Conservation (phyloP, 2,329 filamentous ascomycete species). For the Penicillium sp. region DNA sequence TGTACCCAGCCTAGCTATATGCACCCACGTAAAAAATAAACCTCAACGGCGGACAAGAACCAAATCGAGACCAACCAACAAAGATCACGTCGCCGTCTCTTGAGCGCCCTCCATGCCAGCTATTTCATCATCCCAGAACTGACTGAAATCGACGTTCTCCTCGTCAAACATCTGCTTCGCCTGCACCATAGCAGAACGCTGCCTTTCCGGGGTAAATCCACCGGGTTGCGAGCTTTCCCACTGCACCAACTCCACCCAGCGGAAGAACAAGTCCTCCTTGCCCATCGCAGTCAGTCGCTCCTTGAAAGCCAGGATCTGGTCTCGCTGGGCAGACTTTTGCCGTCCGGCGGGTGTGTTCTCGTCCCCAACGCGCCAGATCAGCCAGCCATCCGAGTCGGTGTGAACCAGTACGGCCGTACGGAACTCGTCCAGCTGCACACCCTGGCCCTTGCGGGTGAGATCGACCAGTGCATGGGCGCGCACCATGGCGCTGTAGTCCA, state of each 20-base stretch:
- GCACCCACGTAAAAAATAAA: background rate
- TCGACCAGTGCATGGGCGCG: conserved; percentile 70
- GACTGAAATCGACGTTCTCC: conserved; percentile 79
- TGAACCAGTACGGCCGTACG: conserved; percentile 70
- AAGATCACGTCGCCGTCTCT: conserved; percentile 7
- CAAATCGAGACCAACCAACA: background rate
- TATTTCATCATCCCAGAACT: conserved; percentile 69
- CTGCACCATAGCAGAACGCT: conserved; percentile 70
- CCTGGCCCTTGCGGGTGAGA: conserved; percentile 28
- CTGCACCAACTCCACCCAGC: conserved; percentile 91
- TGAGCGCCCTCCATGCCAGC: conserved; percentile 59
- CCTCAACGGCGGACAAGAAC: background rate
- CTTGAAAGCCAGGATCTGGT: conserved; percentile 78
- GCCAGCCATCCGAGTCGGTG: conserved; percentile 69
- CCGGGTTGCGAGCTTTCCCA: conserved; percentile 78
- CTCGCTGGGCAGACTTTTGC: conserved; percentile 41
- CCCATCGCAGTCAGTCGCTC: conserved; percentile 72
- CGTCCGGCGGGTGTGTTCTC: conserved; percentile 50
- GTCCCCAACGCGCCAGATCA: conserved; percentile 63
- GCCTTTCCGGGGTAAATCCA: conserved; percentile 74
- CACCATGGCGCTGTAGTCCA: conserved; percentile 83
- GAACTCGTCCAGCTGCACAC: conserved; percentile 64
- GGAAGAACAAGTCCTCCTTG: conserved; percentile 87
- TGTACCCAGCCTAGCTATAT: conserved; percentile 1
- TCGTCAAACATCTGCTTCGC: conserved; percentile 74